These are phyloP conservation scores for Aspergillus spinulosporus DNA, from an alignment of 2,329 filamentous ascomycete genomes.

Conservation along the genomic window DNA sequence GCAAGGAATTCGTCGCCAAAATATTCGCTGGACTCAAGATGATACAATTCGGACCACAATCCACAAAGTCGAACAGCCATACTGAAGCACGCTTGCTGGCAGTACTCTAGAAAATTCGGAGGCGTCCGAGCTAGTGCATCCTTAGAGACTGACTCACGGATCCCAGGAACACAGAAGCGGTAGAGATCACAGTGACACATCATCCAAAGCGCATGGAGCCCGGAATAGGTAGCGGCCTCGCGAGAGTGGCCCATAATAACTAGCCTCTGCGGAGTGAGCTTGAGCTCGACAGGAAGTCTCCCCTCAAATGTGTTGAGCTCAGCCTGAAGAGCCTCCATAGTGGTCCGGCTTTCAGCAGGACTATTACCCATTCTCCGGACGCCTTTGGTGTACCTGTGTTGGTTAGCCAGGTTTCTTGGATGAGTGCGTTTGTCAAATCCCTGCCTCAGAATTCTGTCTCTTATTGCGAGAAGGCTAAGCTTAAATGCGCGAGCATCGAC, in stretches of 20 bases:
- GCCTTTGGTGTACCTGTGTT: slow-evolving; percentile 1
- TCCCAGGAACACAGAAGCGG: slow-evolving; percentile 7
- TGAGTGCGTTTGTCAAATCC: neutral
- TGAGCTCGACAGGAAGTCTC: neutral
- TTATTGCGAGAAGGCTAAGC: neutral
- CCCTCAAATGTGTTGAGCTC: slow-evolving; percentile 4
- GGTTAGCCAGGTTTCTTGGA: neutral
- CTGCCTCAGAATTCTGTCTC: neutral
- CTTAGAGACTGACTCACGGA: slow-evolving; percentile 2
- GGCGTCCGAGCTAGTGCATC: slow-evolving; percentile 2
- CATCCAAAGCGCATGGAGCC: slow-evolving; percentile 5
- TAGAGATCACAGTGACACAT: slow-evolving; percentile 9
- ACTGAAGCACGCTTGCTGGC: neutral
- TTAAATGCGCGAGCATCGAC: slow-evolving; percentile 2
- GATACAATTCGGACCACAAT: slow-evolving; percentile 6
- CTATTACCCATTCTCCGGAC: slow-evolving; percentile 3
- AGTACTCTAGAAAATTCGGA: neutral
- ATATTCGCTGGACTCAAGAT: slow-evolving; percentile 4
- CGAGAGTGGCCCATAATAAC: slow-evolving; percentile 2
- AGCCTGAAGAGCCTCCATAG: slow-evolving; percentile 2
- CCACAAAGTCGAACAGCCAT: neutral
- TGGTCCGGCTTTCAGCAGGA: neutral
- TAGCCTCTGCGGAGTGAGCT: neutral
- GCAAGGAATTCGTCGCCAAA: slow-evolving; percentile 4
- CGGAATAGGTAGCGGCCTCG: neutral